Conservation (phyloP, 2,329 filamentous ascomycete species). For the Fusarium buxicola region DNA sequence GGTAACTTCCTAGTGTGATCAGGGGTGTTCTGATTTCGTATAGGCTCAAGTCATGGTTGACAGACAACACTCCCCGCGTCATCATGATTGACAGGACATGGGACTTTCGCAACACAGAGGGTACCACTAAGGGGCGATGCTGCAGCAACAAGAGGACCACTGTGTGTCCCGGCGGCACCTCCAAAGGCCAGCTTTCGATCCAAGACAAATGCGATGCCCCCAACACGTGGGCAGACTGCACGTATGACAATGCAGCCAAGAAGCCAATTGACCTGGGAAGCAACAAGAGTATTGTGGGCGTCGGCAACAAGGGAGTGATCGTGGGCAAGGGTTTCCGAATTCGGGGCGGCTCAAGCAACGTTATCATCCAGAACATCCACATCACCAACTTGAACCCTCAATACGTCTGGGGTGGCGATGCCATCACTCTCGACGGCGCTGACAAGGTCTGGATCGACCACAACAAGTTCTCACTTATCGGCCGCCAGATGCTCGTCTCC, state of each 20-base stretch:
- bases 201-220: slow-evolving; percentile 65
- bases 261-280: slow-evolving; percentile 63
- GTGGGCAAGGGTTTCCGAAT: slow-evolving; percentile 66
- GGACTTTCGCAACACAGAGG: slow-evolving; percentile 67
- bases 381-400: slow-evolving; percentile 66
- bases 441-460: slow-evolving; percentile 63
- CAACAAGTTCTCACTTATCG: slow-evolving; percentile 66
- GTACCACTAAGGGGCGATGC: slow-evolving; percentile 62
- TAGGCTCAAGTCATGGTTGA: slow-evolving; percentile 59
- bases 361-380: slow-evolving; percentile 70
- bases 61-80: slow-evolving; percentile 62
- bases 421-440: slow-evolving; percentile 61
- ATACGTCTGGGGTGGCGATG: slow-evolving; percentile 70
- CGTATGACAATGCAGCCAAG: slow-evolving; percentile 62
- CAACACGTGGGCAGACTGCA: slow-evolving; percentile 58
- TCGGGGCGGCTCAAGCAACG: slow-evolving; percentile 59
- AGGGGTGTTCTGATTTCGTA: not conserved
- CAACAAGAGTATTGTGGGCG: slow-evolving; percentile 68
- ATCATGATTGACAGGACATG: slow-evolving; percentile 68
- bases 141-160: slow-evolving; percentile 63
- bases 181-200: slow-evolving; percentile 29
- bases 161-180: slow-evolving; percentile 21
- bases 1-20: slow-evolving; percentile 26
- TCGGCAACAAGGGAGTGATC: slow-evolving; percentile 64
- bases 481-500: slow-evolving; percentile 69